These are phyloP conservation scores for Starmerella powellii DNA, from an alignment of 805 yeast genomes.

Conservation along the genomic window DNA sequence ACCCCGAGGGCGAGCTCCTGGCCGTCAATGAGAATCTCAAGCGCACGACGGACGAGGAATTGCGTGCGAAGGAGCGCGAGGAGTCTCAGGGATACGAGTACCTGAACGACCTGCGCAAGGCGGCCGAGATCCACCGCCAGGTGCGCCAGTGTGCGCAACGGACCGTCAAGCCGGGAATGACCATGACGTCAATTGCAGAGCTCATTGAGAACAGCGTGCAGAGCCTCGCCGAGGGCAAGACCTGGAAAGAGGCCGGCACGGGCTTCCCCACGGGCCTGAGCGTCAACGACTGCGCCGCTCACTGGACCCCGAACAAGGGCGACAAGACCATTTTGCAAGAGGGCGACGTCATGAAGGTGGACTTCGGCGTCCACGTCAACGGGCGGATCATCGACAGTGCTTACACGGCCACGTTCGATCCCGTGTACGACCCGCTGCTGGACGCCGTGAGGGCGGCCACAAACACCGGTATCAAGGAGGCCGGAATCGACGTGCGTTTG, in stretches of 20 bases:
- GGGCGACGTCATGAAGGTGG: constrained; percentile 94
- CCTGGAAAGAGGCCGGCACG: constrained; percentile 58
- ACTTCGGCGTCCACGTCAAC: constrained; percentile 90
- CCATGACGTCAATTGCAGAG: constrained; percentile 81
- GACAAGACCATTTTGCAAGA: constrained; percentile 69
- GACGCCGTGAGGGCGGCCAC: constrained; percentile 88
- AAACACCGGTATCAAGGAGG: constrained; percentile 78
- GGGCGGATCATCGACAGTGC: constrained; percentile 94
- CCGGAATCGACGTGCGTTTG: constrained; percentile 91
- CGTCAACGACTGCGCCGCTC: constrained; percentile 90
- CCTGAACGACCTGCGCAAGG: constrained; percentile 74
- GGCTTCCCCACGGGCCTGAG: constrained; percentile 99
- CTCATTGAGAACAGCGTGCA: constrained; percentile 76
- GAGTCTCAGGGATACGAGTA: constrained; percentile 39
- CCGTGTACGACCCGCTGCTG: constrained; percentile 55
- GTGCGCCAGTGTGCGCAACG: constrained; percentile 71
- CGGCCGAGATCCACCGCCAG: constrained; percentile 90
- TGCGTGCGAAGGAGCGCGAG: constrained; percentile 59
- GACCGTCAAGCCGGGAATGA: constrained; percentile 78
- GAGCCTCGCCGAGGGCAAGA: constrained; percentile 51
- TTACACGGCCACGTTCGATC: constrained; percentile 73
- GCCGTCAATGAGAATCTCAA: constrained; percentile 26
- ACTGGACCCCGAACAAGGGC: constrained; percentile 92
- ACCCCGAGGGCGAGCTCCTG: constrained; percentile 23
- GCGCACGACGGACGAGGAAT: constrained; percentile 78